These are phyloP conservation scores for Fusarium guadeloupense DNA, from an alignment of 2,329 filamentous ascomycete species.

Conservation along the genomic window DNA sequence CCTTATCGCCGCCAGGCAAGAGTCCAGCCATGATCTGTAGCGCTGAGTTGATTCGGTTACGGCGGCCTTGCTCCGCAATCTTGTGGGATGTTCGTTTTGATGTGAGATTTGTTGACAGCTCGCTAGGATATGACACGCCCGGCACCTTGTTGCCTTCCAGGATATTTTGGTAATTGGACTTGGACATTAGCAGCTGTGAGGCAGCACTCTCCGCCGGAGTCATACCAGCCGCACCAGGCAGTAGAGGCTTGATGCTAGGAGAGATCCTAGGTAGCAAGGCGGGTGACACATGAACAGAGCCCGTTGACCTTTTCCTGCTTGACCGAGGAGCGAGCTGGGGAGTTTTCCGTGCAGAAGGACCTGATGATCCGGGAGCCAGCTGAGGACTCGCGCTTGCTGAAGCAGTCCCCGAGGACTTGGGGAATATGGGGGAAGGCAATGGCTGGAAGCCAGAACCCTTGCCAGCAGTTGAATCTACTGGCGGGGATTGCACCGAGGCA, in stretches of 20 bases:
- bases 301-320: slow-evolving; percentile 76
- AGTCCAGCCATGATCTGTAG: slow-evolving; percentile 90
- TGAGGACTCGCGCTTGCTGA: slow-evolving; percentile 75
- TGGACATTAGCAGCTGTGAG: slow-evolving; percentile 84
- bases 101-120: slow-evolving; percentile 90
- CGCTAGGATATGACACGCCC: slow-evolving; percentile 88
- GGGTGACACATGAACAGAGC: slow-evolving; percentile 82
- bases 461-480: slow-evolving; percentile 52
- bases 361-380: slow-evolving; percentile 61
- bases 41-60: slow-evolving; percentile 94
- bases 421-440: slow-evolving; percentile 59
- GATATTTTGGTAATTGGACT: slow-evolving; percentile 98
- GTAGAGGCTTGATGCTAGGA: slow-evolving; percentile 89
- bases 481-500: slow-evolving; percentile 49
- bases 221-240: slow-evolving; percentile 68
- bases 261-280: slow-evolving; percentile 90
- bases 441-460: slow-evolving; percentile 63
- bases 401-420: slow-evolving; percentile 50
- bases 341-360: slow-evolving; percentile 60
- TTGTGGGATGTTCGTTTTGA: slow-evolving; percentile 98
- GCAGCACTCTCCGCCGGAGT: slow-evolving; percentile 67
- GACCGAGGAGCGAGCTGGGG: slow-evolving; percentile 65
- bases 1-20: slow-evolving; percentile 69
- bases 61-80: slow-evolving; percentile 92
- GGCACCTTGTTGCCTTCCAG: slow-evolving; percentile 91